A percentile compares a stretch with the other conserved stretches of the same genome.
phyloP scores from a whole-genome alignment of 192 early-diverging fungal genomes.

The Geosiphon pyriformis region DNA sequence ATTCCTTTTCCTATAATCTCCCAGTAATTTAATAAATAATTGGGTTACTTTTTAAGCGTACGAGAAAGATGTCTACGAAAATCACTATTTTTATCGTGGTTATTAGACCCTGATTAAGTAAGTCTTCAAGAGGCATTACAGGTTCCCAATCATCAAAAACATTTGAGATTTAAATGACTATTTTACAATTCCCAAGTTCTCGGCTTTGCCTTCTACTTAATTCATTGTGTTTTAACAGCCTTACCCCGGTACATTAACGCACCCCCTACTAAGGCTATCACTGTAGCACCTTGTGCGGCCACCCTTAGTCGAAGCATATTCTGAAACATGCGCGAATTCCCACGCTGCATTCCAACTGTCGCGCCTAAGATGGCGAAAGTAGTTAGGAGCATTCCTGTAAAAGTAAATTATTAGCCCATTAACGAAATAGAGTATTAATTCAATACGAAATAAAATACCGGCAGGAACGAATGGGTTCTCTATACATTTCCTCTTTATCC shows the following conservation, averaged over 20 bases:
- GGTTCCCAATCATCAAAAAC: too few relatives aligned
- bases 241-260: neutral
- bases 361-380: neutral
- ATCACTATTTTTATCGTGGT: too few relatives aligned
- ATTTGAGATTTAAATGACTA: too few relatives aligned
- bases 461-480: conserved; percentile 3
- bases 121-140: too few relatives aligned
- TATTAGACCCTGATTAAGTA: too few relatives aligned
- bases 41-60: too few relatives aligned
- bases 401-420: neutral
- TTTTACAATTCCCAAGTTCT: too few relatives aligned
- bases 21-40: too few relatives aligned
- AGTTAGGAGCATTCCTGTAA: conserved; percentile 1
- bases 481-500: neutral
- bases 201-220: too few relatives aligned
- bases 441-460: neutral
- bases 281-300: conserved; percentile 1
- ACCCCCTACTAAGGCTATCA: neutral
- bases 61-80: too few relatives aligned
- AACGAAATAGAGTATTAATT: neutral
- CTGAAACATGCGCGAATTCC: conserved; percentile 1
- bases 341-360: neutral
- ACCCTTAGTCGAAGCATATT: neutral
- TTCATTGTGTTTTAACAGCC: too few relatives aligned
- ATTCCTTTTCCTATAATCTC: too few relatives aligned